Conservation (phyloP, 2,329 filamentous ascomycete species). For the Rutstroemia sp. region DNA sequence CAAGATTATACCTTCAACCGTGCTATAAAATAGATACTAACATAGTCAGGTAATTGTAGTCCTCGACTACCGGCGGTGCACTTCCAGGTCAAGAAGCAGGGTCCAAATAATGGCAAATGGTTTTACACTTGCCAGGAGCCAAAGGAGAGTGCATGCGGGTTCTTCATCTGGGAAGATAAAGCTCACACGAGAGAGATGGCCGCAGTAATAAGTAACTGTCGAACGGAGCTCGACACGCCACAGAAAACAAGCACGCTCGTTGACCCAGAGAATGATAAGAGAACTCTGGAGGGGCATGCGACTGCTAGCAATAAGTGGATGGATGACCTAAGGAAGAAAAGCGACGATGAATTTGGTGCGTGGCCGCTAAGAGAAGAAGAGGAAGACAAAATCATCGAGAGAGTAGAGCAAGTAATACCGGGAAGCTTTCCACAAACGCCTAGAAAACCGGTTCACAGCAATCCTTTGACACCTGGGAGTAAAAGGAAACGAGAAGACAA, state of each 20-base stretch:
- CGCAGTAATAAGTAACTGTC: slow-evolving; percentile 38
- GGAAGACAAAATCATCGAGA: slow-evolving; percentile 16
- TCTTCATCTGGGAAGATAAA: slow-evolving; percentile 52
- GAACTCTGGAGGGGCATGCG: slow-evolving; percentile 12
- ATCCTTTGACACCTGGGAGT: slow-evolving; percentile 20
- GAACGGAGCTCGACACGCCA: slow-evolving; percentile 32
- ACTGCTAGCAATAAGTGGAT: slow-evolving; percentile 15
- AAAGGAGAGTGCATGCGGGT: slow-evolving; percentile 40
- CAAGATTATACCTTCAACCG: no score
- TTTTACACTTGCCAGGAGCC: slow-evolving; percentile 47
- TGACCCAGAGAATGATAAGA: slow-evolving; percentile 13
- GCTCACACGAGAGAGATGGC: slow-evolving; percentile 38
- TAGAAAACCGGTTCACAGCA: slow-evolving; percentile 18
- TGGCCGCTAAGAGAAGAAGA: slow-evolving; percentile 21
- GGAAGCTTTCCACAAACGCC: slow-evolving; percentile 21
- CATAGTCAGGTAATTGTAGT: slow-evolving; percentile 9
- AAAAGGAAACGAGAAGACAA: slow-evolving; percentile 23
- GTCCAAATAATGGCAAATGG: slow-evolving; percentile 41
- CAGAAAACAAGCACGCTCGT: slow-evolving; percentile 3
- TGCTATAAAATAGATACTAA: neutral
- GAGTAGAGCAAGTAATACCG: slow-evolving; percentile 5
- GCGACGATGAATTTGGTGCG: slow-evolving; percentile 25
- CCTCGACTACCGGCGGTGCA: slow-evolving; percentile 10
- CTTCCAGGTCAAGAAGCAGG: slow-evolving; percentile 39
- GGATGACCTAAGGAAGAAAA: slow-evolving; percentile 11